Evolutionary conservation across 169 alveolate genomes (phyloP).

Genomic region (Eimeria necatrix): DNA sequence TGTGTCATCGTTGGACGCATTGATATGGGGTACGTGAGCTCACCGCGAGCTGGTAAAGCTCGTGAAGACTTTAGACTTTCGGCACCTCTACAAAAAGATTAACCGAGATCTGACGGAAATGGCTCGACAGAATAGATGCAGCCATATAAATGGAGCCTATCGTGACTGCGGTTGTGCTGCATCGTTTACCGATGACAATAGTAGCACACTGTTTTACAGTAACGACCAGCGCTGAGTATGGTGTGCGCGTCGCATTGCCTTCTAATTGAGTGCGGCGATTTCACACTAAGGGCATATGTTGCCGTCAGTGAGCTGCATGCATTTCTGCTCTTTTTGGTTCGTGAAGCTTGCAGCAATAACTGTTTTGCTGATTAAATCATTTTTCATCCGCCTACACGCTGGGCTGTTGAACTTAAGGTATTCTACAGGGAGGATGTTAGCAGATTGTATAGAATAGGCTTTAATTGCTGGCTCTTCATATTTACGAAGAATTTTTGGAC

Average conservation of each 20-base stretch:
- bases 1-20: slow-evolving; percentile 5
- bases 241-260: neutral
- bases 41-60: neutral
- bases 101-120: slow-evolving; percentile 8
- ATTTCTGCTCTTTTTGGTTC: slow-evolving; percentile 1
- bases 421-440: no score
- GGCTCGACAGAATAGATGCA: neutral
- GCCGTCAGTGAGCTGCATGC: neutral
- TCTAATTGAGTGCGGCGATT: neutral
- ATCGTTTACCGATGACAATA: neutral
- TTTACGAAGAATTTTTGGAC: no score
- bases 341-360: slow-evolving; percentile 11
- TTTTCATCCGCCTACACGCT: neutral
- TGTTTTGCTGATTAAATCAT: neutral
- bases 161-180: neutral
- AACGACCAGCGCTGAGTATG: neutral
- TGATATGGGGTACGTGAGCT: neutral
- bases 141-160: neutral
- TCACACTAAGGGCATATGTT: neutral
- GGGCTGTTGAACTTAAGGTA: no score
- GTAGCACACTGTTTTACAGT: neutral
- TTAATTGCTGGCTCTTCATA: no score
- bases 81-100: neutral
- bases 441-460: no score
- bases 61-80: neutral